Evolutionary conservation across 306 rosid species (phyloP), one percentile per base, ranked within the genome.

Genomic region (Rosa lucieae): DNA sequence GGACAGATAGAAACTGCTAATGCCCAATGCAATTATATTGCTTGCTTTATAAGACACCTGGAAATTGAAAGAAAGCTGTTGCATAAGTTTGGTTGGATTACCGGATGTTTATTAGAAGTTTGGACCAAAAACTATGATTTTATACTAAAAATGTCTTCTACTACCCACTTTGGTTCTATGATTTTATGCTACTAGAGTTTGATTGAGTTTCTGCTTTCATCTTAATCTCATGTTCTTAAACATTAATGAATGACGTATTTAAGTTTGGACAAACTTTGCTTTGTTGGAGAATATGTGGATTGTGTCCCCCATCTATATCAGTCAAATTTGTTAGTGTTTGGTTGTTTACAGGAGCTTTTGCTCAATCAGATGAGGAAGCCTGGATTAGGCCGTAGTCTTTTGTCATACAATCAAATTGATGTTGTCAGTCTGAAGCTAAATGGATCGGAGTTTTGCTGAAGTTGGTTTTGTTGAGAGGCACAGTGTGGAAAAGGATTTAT

Each of bases 391-490:
- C 32, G 67, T 70, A 43, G 77, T 53, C 73, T 73, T 70, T 53
- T 69, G 7, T 65, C 37, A 72, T 67, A 78, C 75, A 49, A 62
- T 65, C 47, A 82, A 70, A 66, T 84, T 61, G 75, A 61, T 37
- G 53, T 52, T 84, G 61, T 75, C 23, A 43, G 26, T 76, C 51
- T 78, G 86, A 84, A 76, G 78, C 79, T 75, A 43, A 43, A 68
- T 44, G 72, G 78, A 35, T 21, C 21, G 37, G 82, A 58, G 72
- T 26, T 26, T 26, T 0, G 29, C 29, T 26, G 29, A 26, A 81
- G 69, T 81, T 69, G 72, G 73, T 26, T 79, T 84, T 75, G 77
- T 75, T 88, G 65, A 42, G 79, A 68, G 55, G 56, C 76, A 72
- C n/a, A 35, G 18, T 39, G 87, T 80, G 79, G 71, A 78, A 78